Percentiles rank a stretch among this genome's conserved stretches.
phyloP scores from a whole-genome alignment of 345 rosid species.

The Salix suchowensis region DNA sequence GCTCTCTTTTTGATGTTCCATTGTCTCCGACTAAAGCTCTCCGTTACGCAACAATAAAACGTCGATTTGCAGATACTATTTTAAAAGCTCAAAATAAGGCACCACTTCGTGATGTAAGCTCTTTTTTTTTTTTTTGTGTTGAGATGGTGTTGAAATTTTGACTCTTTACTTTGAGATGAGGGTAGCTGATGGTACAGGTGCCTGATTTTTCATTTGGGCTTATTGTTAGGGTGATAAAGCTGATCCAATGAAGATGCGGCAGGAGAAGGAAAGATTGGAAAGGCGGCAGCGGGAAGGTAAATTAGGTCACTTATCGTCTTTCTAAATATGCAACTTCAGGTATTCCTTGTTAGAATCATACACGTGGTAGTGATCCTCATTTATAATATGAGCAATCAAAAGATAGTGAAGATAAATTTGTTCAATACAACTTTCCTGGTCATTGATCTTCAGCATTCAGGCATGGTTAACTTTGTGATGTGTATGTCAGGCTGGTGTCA shows the following conservation, averaged over 20 bases:
- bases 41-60: slow-evolving; percentile 72
- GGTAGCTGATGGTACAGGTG: neutral
- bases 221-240: slow-evolving; percentile 53
- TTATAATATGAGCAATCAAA: too few species aligned
- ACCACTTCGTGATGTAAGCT: slow-evolving; percentile 50
- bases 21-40: slow-evolving; percentile 74
- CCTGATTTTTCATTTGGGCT: neutral
- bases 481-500: neutral
- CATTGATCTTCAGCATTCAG: neutral
- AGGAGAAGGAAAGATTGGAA: slow-evolving; percentile 65
- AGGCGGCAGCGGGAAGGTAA: slow-evolving; percentile 71
- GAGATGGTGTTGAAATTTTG: neutral
- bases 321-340: neutral
- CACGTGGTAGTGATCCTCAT: too few species aligned
- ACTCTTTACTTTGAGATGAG: neutral
- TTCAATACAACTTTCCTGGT: neutral
- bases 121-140: neutral
- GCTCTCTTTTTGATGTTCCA: slow-evolving; percentile 33
- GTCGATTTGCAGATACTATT: slow-evolving; percentile 72
- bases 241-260: slow-evolving; percentile 51
- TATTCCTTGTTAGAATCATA: neutral
- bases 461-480: neutral
- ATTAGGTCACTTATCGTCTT: neutral
- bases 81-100: slow-evolving; percentile 65
- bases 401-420: too few species aligned